Evolutionary conservation across 2,329 filamentous ascomycete species (phyloP).

Genomic region (Scopulariopsis brevicaulis): DNA sequence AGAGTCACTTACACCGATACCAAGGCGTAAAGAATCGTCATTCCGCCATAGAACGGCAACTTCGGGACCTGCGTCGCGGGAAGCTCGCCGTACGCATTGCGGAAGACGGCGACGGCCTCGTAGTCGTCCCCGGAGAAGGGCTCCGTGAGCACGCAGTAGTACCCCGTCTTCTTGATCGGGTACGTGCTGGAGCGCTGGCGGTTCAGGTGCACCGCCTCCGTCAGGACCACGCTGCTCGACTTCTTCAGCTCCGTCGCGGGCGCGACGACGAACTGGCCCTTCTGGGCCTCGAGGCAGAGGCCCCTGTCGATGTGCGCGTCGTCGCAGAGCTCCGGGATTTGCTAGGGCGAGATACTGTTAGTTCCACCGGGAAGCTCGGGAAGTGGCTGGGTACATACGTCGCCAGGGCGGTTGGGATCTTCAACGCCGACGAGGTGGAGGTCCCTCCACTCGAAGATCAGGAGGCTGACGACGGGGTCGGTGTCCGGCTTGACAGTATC

Average conservation of each 20-base stretch:
- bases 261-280: constrained; percentile 75
- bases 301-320: constrained; percentile 20
- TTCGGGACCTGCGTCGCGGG: constrained; percentile 94
- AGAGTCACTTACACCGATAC: constrained; percentile 50
- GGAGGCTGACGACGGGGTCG: constrained; percentile 69
- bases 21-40: constrained; percentile 87
- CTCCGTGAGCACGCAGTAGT: constrained; percentile 84
- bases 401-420: constrained; percentile 37
- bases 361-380: neutral
- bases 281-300: constrained; percentile 10
- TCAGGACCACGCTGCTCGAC: constrained; percentile 63
- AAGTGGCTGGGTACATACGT: constrained; percentile 23
- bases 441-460: constrained; percentile 94
- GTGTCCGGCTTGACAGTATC: constrained; percentile 40
- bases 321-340: constrained; percentile 57
- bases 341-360: constrained; percentile 3
- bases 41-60: constrained; percentile 88
- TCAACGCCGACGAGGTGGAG: constrained; percentile 64
- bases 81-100: constrained; percentile 93
- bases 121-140: constrained; percentile 60
- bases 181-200: constrained; percentile 68
- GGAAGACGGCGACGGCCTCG: constrained; percentile 74
- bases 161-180: constrained; percentile 78
- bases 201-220: constrained; percentile 73
- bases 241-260: constrained; percentile 54